Evolutionary conservation across 1,139 yeast genomes (phyloP).

Genomic region (Geotrichum reessii): DNA sequence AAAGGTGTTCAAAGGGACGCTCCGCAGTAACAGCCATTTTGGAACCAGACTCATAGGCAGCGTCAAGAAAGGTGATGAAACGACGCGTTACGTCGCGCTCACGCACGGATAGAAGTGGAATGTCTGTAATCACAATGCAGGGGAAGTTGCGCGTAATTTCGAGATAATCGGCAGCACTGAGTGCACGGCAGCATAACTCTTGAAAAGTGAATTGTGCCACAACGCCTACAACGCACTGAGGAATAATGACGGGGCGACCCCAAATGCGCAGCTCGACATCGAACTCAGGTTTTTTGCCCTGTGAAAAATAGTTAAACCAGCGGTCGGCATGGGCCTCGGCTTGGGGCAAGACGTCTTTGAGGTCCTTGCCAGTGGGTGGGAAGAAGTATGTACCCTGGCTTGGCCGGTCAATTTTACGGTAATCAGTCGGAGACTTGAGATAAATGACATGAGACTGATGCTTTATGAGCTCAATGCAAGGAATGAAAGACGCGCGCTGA

Average conservation of each 20-base stretch:
- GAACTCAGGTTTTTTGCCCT: slow-evolving; percentile 41
- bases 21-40: slow-evolving; percentile 85
- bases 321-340: slow-evolving; percentile 58
- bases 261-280: slow-evolving; percentile 57
- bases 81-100: slow-evolving; percentile 81
- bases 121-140: slow-evolving; percentile 80
- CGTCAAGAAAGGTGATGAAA: slow-evolving; percentile 89
- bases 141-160: slow-evolving; percentile 73
- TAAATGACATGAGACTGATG: slow-evolving; percentile 68
- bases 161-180: slow-evolving; percentile 94
- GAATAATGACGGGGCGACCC: slow-evolving; percentile 81
- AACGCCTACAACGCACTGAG: slow-evolving; percentile 64
- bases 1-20: slow-evolving; percentile 74
- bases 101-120: slow-evolving; percentile 73
- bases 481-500: slow-evolving; percentile 84
- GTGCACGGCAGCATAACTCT: slow-evolving; percentile 76
- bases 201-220: slow-evolving; percentile 88
- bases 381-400: slow-evolving; percentile 71
- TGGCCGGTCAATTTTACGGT: slow-evolving; percentile 83
- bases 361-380: slow-evolving; percentile 48
- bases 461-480: slow-evolving; percentile 80
- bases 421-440: slow-evolving; percentile 87
- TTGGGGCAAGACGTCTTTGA: slow-evolving; percentile 47
- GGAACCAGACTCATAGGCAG: slow-evolving; percentile 86
- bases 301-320: slow-evolving; percentile 78